Conservation (phyloP, 257 asterid genomes). For the Lantana camara region DNA sequence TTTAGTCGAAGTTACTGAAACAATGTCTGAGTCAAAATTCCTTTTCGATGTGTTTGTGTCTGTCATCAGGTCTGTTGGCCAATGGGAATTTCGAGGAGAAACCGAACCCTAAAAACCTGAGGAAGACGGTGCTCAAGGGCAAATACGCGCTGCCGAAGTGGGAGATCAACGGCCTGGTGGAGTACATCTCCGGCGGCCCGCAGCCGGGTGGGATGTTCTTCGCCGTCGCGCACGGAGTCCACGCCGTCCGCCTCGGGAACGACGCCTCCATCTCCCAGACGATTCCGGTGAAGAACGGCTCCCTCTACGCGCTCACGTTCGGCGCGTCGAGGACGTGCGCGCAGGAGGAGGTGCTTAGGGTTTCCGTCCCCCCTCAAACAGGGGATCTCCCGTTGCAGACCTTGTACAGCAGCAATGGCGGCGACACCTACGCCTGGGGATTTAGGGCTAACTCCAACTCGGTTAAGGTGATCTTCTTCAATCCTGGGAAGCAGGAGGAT, state of each 20-base stretch:
- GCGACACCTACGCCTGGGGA: conserved; percentile 88
- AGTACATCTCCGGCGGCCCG: conserved; percentile 90
- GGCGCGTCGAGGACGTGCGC: conserved; percentile 94
- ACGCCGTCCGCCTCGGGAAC: conserved; percentile 87
- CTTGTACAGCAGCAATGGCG: conserved; percentile 73
- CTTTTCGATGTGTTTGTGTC: too few relatives aligned
- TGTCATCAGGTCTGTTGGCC: conserved; percentile 62
- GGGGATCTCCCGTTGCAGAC: conserved; percentile 90
- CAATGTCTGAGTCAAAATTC: too few relatives aligned
- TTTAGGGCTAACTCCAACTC: conserved; percentile 55
- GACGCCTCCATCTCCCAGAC: conserved; percentile 84
- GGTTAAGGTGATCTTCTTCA: conserved; percentile 58
- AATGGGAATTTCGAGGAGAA: conserved; percentile 83
- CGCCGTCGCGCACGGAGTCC: conserved; percentile 78
- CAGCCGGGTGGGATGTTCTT: conserved; percentile 97
- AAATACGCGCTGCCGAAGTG: conserved; percentile 72
- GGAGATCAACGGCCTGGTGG: conserved; percentile 77
- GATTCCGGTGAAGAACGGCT: conserved; percentile 60
- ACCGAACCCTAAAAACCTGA: conserved; percentile 56
- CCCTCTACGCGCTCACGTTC: conserved; percentile 81
- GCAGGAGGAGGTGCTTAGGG: conserved; percentile 75
- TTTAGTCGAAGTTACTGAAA: too few relatives aligned
- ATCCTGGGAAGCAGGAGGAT: conserved; percentile 85
- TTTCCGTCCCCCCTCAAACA: conserved; percentile 63
- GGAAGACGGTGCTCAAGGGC: conserved; percentile 61